Evolutionary conservation across 1,284 basidiomycete species (phyloP).

Genomic region (Sporisorium reilianum): DNA sequence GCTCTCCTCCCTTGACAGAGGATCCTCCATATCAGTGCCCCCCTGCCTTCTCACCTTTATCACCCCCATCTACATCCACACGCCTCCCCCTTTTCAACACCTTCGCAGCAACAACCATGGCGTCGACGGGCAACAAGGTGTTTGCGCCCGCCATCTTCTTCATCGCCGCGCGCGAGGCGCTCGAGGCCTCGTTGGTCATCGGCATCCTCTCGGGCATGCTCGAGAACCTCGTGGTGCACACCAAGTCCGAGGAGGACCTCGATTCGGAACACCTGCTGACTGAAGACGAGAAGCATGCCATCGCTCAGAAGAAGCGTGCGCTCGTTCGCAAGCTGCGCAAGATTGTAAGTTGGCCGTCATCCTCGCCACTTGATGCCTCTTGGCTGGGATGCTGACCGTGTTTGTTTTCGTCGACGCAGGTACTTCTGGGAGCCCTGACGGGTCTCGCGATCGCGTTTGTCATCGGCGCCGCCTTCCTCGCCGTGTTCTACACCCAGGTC

Average conservation of each 20-base stretch:
- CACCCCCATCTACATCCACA: neutral
- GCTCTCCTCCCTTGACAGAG: neutral
- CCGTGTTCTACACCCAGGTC: slow-evolving; percentile 70
- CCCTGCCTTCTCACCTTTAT: neutral
- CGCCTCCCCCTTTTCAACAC: too few relatives aligned
- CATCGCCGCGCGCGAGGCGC: slow-evolving; percentile 65
- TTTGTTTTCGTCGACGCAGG: slow-evolving; percentile 6
- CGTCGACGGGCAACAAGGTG: slow-evolving; percentile 59
- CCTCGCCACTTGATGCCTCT: neutral
- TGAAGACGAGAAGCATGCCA: slow-evolving; percentile 18
- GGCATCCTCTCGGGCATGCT: slow-evolving; percentile 66
- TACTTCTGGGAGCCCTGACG: slow-evolving; percentile 50
- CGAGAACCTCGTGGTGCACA: slow-evolving; percentile 57
- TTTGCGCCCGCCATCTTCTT: slow-evolving; percentile 68
- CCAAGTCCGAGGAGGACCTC: slow-evolving; percentile 27
- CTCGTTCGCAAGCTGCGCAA: slow-evolving; percentile 57
- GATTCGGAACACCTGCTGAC: slow-evolving; percentile 14
- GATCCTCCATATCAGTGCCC: neutral
- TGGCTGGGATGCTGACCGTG: neutral
- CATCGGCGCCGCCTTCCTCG: slow-evolving; percentile 66
- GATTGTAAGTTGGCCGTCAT: slow-evolving; percentile 35
- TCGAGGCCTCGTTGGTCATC: slow-evolving; percentile 66
- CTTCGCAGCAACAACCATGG: slow-evolving; percentile 15
- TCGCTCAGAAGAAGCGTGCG: slow-evolving; percentile 27
- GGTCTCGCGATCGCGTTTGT: slow-evolving; percentile 60